These are phyloP conservation scores for Neurospora sp. DNA, from an alignment of 495 filamentous ascomycete genomes.

Conservation along the genomic window DNA sequence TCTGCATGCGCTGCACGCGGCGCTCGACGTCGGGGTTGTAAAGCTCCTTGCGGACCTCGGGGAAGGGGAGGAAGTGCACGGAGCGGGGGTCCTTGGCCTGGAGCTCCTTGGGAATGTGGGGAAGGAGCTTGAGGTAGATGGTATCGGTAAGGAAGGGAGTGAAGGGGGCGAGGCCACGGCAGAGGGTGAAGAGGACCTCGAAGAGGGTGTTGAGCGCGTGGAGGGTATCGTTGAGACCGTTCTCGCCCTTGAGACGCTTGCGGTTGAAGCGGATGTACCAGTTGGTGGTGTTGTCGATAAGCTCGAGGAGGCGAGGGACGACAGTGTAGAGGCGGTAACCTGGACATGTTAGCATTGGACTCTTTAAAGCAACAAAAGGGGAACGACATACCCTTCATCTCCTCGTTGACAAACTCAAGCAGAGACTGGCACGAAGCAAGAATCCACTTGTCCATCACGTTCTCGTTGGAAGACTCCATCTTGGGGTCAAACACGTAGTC, in stretches of 20 bases:
- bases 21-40: conserved; percentile 83
- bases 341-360: conserved; percentile 17
- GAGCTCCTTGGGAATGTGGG: conserved; percentile 47
- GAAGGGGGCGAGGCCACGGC: conserved; percentile 82
- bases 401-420: conserved; percentile 84
- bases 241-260: conserved; percentile 87
- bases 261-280: conserved; percentile 99
- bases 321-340: conserved; percentile 87
- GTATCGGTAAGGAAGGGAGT: conserved; percentile 92
- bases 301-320: conserved; percentile 72
- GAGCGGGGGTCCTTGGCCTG: conserved; percentile 62
- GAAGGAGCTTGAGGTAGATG: conserved; percentile 81
- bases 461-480: conserved; percentile 64
- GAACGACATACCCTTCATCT: conserved; percentile 63
- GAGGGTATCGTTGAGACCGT: conserved; percentile 67
- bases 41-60: conserved; percentile 74
- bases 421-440: conserved; percentile 87
- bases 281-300: conserved; percentile 95
- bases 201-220: conserved; percentile 96
- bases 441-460: conserved; percentile 97
- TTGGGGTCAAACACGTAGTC: conserved; percentile 74
- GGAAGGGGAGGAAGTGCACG: conserved; percentile 89
- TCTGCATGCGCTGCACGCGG: conserved; percentile 83
- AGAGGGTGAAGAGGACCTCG: conserved; percentile 84
- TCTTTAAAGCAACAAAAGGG: conserved; percentile 1